Conservation (phyloP, 2,329 filamentous ascomycete species). For the Atkinsonella texensis region DNA sequence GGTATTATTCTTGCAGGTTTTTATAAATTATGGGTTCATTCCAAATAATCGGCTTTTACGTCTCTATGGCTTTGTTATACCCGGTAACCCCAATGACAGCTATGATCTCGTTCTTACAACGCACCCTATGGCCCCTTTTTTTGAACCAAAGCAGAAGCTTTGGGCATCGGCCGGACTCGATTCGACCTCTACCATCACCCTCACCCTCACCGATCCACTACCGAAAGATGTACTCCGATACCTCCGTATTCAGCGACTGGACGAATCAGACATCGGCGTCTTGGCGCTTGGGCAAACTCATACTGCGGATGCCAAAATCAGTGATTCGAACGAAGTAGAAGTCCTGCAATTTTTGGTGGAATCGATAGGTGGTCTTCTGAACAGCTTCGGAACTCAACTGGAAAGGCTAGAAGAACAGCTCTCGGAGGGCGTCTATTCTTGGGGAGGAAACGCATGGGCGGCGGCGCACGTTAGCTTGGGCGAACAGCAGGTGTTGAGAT, state of each 20-base stretch:
- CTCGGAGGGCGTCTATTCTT: conserved; percentile 17
- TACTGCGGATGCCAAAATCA: conserved; percentile 15
- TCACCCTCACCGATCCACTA: conserved; percentile 21
- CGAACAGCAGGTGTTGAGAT: conserved; percentile 21
- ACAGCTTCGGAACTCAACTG: conserved; percentile 18
- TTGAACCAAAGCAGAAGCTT: conserved; percentile 22
- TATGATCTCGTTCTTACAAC: conserved; percentile 25
- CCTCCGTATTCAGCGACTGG: conserved; percentile 22
- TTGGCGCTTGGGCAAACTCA: conserved; percentile 14
- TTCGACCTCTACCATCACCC: conserved; percentile 19
- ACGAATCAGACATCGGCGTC: conserved; percentile 17
- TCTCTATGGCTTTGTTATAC: conserved; percentile 25
- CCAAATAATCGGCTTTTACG: conserved; percentile 24
- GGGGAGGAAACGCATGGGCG: conserved; percentile 22
- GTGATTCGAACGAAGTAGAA: conserved; percentile 19
- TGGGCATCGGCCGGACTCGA: conserved; percentile 21
- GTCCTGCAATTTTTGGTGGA: conserved; percentile 20
- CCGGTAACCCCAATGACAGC: conserved; percentile 22
- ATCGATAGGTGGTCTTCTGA: conserved; percentile 18
- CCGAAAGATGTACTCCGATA: conserved; percentile 22
- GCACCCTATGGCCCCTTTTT: conserved; percentile 20
- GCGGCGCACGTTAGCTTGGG: conserved; percentile 18
- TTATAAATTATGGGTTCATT: conserved; percentile 21
- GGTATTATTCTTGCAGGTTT: conserved; percentile 12
- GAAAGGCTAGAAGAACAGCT: conserved; percentile 21